Percentiles rank a stretch among this genome's conserved stretches.
These are phyloP conservation scores for Cercophora sp. DNA, from an alignment of 495 filamentous ascomycete species.

Conservation along the genomic window DNA sequence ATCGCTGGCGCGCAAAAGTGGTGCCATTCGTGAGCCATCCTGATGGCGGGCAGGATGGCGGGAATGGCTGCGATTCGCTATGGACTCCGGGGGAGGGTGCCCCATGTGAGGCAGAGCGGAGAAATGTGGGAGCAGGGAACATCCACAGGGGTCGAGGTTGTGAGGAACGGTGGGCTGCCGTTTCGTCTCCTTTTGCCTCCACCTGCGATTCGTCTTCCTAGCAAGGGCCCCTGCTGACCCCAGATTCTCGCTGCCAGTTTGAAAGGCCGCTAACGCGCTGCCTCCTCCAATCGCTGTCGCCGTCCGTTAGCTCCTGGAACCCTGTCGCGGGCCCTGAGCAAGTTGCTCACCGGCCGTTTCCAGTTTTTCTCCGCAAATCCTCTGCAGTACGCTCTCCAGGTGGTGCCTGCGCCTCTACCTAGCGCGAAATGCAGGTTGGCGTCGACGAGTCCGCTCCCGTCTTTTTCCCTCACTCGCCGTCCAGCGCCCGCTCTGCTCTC, in stretches of 20 bases:
- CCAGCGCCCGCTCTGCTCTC: too few species aligned
- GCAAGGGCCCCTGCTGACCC: slow-evolving; percentile 22
- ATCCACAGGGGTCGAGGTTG: not conserved
- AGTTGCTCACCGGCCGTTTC: slow-evolving; percentile 20
- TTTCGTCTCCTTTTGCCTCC: not conserved
- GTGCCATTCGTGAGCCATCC: too few species aligned
- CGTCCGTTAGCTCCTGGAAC: not conserved
- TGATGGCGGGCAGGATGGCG: not conserved
- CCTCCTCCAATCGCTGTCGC: slow-evolving; percentile 8
- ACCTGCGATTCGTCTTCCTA: not conserved
- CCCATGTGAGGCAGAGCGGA: too few species aligned
- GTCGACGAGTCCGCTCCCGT: not conserved
- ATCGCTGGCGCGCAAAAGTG: not conserved
- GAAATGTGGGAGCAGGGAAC: not conserved
- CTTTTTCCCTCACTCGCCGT: slow-evolving; percentile 11
- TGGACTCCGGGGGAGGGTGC: not conserved
- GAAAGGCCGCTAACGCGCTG: not conserved
- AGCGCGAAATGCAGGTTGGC: too few species aligned
- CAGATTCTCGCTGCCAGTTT: slow-evolving; percentile 19
- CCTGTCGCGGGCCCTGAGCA: not conserved
- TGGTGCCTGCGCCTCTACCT: too few species aligned
- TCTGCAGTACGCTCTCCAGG: slow-evolving; percentile 6
- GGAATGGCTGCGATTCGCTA: not conserved
- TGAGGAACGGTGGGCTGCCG: not conserved
- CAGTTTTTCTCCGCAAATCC: slow-evolving; percentile 21